Evolutionary conservation across 108 stramenopile species (phyloP).

Genomic region (Stephanodiscus minutulus): DNA sequence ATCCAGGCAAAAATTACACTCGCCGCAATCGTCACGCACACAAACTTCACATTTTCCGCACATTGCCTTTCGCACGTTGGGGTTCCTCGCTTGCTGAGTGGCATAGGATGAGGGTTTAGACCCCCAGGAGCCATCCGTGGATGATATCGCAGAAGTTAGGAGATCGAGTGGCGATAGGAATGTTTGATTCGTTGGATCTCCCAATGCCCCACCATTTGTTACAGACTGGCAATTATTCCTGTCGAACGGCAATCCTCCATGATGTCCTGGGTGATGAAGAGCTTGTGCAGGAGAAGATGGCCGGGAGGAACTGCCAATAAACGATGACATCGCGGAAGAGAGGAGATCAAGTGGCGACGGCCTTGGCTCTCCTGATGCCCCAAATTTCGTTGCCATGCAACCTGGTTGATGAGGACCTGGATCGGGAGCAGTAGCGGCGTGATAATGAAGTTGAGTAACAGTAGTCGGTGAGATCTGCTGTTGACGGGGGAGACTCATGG

Average conservation of each 20-base stretch:
- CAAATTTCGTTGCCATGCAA: neutral
- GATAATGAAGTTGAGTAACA: conserved; percentile 17
- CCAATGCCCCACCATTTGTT: neutral
- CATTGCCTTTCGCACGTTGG: conserved; percentile 1
- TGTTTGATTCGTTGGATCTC: neutral
- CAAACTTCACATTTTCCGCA: conserved; percentile 23
- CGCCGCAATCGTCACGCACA: conserved; percentile 18
- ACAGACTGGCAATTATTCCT: neutral
- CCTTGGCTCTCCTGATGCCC: neutral
- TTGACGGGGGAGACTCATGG: neutral
- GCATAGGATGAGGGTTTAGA: neutral
- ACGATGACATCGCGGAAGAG: conserved; percentile 8
- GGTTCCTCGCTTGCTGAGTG: neutral
- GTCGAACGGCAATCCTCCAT: neutral
- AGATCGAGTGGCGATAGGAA: conserved; percentile 5
- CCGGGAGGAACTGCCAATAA: neutral
- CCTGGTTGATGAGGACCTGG: neutral
- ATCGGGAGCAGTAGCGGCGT: neutral
- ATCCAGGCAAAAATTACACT: conserved; percentile 24
- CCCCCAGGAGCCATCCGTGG: neutral
- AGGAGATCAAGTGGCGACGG: conserved; percentile 12
- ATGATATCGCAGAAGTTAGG: conserved; percentile 6
- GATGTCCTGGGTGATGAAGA: neutral
- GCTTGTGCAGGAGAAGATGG: neutral
- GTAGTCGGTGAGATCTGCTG: conserved; percentile 13